Evolutionary conservation across 106 monocot species (phyloP).

Genomic region (Hemerocallis citrina): DNA sequence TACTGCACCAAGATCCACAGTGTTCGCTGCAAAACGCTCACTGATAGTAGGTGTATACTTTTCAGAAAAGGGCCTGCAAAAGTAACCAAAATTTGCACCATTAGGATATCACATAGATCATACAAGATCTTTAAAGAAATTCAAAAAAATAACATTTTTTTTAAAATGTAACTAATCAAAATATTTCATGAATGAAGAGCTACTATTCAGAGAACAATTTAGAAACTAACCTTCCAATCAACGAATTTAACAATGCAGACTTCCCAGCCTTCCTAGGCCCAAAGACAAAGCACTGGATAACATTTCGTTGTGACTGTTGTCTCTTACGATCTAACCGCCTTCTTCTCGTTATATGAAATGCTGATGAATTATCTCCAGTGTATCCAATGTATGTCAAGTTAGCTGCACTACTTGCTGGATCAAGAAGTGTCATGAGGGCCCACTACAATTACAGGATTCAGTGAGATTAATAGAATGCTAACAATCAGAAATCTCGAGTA

Average conservation of each 20-base stretch:
- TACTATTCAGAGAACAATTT: background rate
- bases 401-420: constrained; percentile 67
- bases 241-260: constrained; percentile 70
- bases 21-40: constrained; percentile 66
- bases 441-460: constrained; percentile 48
- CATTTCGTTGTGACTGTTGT: constrained; percentile 69
- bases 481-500: no score
- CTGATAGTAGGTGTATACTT: constrained; percentile 56
- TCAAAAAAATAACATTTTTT: background rate
- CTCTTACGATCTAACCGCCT: constrained; percentile 72
- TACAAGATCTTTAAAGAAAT: background rate
- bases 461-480: background rate
- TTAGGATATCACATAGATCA: background rate
- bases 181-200: background rate
- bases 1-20: constrained; percentile 63
- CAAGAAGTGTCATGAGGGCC: constrained; percentile 90
- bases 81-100: background rate
- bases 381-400: constrained; percentile 91
- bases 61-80: constrained; percentile 59
- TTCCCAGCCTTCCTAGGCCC: constrained; percentile 87
- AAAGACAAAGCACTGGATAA: constrained; percentile 90
- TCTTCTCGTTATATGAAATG: constrained; percentile 73
- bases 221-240: constrained; percentile 62
- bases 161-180: background rate
- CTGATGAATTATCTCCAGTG: constrained; percentile 55